Base-by-base conservation (phyloP, 1,284 basidiomycete species). In the Volvariella volvacea region DNA sequence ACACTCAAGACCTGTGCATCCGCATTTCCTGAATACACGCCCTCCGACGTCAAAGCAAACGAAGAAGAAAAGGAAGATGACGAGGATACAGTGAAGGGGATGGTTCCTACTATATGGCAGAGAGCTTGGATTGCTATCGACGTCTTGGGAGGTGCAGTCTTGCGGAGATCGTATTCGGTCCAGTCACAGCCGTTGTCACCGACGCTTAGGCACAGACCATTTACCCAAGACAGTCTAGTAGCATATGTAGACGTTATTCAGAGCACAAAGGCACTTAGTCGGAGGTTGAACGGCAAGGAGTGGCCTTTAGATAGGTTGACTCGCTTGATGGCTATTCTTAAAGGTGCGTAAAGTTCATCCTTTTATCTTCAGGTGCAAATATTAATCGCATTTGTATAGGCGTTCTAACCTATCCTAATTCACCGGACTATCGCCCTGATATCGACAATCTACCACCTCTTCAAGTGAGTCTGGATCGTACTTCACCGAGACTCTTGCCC, bases 181-280 rank as follows among this genome's bases (percentile, higher is more conserved):
- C 39, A 25, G 19, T 15, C 34, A 22, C 32, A 25, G 9, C 41
- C 37, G 37, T 52, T 30, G 4, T 48, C 52, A 1, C 50, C 54
- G 0, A 12, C 37, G n/a, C n/a, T 33, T 12, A 7, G 34, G 22
- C 52, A 61, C 30, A 56, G 67, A 31, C 73, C 82, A 0, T 89
- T 92, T 58, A 92, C 90, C 1, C 94, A 98, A 58, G 88, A 91
- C 52, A 91, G 86, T 55, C 69, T 97, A 31, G 76, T 92, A 33
- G 84, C 86, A 0, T 85, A 83, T 53, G 74, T 92, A 21, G 81
- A 88, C 50, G 79, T 86, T 15, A 72, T 90, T 22, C 73, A 74
- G 45, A 74, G 72, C 48, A 75, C 76, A n/a, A 67, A 83, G 48
- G 64, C 60, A 39, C 66, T 75, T 7, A 75, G 71, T 46, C 62